Percentiles rank a stretch among this genome's conserved stretches.
Evolutionary conservation across 2,329 filamentous ascomycete genomes (phyloP).

Genomic region (Ophiocordyceps robertsii): DNA sequence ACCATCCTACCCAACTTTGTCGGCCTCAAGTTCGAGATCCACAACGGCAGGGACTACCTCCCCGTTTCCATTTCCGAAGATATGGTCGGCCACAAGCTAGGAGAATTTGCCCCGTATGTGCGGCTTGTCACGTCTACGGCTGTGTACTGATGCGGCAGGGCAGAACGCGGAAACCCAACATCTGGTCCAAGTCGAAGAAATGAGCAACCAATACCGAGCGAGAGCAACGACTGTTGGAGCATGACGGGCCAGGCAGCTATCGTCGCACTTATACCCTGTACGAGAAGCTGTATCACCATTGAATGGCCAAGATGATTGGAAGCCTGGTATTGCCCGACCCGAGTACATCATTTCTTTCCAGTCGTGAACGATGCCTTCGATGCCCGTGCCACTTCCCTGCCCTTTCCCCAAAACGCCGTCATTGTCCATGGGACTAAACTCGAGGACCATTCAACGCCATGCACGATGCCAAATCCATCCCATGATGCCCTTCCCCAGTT

Average conservation of each 20-base stretch:
- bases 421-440: neutral
- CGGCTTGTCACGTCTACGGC: neutral
- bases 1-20: conserved; percentile 91
- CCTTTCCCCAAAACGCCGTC: conserved; percentile 1
- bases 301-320: neutral
- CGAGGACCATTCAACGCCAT: conserved; percentile 3
- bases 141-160: neutral
- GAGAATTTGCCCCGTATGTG: conserved; percentile 79
- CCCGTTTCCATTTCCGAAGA: conserved; percentile 80
- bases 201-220: conserved; percentile 5
- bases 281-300: neutral
- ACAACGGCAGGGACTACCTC: conserved; percentile 81
- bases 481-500: neutral
- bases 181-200: conserved; percentile 32
- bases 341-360: neutral
- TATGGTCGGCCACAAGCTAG: conserved; percentile 92
- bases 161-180: conserved; percentile 45
- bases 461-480: neutral
- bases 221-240: neutral
- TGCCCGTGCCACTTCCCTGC: neutral
- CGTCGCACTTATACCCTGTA: neutral
- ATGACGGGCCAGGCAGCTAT: neutral
- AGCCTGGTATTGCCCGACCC: neutral
- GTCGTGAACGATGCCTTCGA: neutral
- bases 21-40: conserved; percentile 75